Evolutionary conservation across 495 filamentous ascomycete genomes (phyloP), one percentile per base, ranked within the genome.

Genomic region (Penicillium simplicissimum): DNA sequence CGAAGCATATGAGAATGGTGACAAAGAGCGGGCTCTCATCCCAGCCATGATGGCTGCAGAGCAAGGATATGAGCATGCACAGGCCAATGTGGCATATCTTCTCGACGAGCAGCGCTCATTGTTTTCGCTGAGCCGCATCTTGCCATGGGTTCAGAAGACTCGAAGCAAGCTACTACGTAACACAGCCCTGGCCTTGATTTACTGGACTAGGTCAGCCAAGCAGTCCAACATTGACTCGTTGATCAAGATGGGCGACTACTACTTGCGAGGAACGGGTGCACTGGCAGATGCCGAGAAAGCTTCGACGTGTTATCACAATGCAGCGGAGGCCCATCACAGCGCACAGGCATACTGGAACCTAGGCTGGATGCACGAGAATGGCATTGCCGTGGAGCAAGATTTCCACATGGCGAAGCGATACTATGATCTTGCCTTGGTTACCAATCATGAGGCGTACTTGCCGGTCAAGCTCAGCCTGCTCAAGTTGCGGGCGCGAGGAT

Each of bases 331-430:
- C 52, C 85, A 92, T 67, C 90, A 91, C 67, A 95, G 91, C 69
- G 93, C 94, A 28, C 95, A 98, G 77, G 96, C 96, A 13, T 87
- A 96, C 57, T 99, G 92, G 85, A 97, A 99, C 65, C 80, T 99
- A 13, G 95, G 95, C 14, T 99, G 95, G 95, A 98, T 99, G 91
- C 92, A 99, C 74, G 95, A 99, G 75, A 97, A 98, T 69, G 95
- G 95, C 3, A 81, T 98, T 48, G 92, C 94, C 11, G 87, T 97
- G 3, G 87, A 89, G 37, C 95, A 99, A 69, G 95, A 99, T 71
- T 99, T 95, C 72, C 95, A 98, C 70, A 87, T 99, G 38, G 95
- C 96, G 4, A 99, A 99, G 76, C 80, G 95, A 25, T 96, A 90
- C 74, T 99, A 99, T 69, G 95, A 99, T 69, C 82, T 92, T 55